Percentiles rank a stretch among this genome's conserved stretches.
These are phyloP conservation scores for Dipodascus geniculatus DNA, from an alignment of 805 yeast genomes.

Conservation along the genomic window DNA sequence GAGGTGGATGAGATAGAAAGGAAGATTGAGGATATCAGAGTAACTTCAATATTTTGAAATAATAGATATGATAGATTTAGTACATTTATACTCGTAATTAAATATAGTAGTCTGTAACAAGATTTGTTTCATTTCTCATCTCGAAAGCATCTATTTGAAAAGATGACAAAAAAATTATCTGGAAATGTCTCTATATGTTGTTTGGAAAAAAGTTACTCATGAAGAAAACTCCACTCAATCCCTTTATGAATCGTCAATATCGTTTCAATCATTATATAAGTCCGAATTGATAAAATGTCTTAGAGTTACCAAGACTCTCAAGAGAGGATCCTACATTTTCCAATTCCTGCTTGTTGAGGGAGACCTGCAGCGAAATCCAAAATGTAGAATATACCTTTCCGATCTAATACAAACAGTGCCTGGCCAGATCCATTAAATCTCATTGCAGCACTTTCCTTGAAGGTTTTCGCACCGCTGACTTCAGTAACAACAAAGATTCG, in stretches of 20 bases:
- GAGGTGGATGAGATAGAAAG: constrained; percentile 17
- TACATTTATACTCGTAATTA: constrained; percentile 11
- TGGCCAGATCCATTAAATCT: constrained; percentile 75
- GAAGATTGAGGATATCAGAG: constrained; percentile 1
- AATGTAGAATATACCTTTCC: constrained; percentile 67
- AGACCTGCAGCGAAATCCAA: constrained; percentile 84
- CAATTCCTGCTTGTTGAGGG: constrained; percentile 38
- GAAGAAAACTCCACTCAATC: too few species aligned
- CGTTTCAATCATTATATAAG: too few species aligned
- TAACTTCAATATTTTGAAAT: not conserved
- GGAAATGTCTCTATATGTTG: too few species aligned
- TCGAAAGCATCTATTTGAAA: too few species aligned
- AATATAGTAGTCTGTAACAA: not conserved
- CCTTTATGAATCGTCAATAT: too few species aligned
- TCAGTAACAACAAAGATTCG: constrained; percentile 57
- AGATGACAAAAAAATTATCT: too few species aligned
- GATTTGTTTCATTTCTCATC: too few species aligned
- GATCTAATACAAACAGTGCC: constrained; percentile 59
- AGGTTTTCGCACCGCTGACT: constrained; percentile 62
- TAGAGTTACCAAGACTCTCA: too few species aligned
- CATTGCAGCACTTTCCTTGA: constrained; percentile 67
- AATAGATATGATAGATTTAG: constrained; percentile 2
- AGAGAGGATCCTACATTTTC: constrained; percentile 20
- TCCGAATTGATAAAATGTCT: too few species aligned
- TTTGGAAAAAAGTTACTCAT: too few species aligned